Evolutionary conservation across 2,329 filamentous ascomycete species (phyloP).

Genomic region (Fusarium nodosum): DNA sequence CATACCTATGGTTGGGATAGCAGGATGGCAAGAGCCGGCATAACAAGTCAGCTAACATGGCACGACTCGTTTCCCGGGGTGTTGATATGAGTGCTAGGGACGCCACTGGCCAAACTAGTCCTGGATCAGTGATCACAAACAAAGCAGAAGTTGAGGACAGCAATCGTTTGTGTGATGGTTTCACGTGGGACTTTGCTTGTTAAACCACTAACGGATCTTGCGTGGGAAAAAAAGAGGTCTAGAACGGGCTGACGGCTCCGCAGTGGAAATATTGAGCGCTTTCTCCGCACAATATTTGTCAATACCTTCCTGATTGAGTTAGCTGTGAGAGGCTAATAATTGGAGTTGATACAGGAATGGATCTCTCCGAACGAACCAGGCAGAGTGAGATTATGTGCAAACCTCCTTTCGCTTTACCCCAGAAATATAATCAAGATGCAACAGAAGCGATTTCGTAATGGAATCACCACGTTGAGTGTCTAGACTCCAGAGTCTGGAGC

Average conservation of each 20-base stretch:
- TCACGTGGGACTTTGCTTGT: conserved; percentile 23
- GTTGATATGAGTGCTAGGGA: conserved; percentile 30
- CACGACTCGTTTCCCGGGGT: conserved; percentile 27
- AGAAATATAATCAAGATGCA: conserved; percentile 31
- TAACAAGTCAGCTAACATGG: conserved; percentile 18
- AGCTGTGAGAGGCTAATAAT: conserved; percentile 39
- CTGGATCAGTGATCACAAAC: conserved; percentile 5
- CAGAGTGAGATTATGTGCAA: conserved; percentile 29
- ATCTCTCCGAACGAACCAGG: conserved; percentile 30
- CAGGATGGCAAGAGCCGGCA: conserved; percentile 35
- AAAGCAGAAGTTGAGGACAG: conserved; percentile 13
- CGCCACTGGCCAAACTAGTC: conserved; percentile 32
- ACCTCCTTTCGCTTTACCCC: conserved; percentile 28
- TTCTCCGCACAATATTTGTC: conserved; percentile 39
- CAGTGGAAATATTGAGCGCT: conserved; percentile 32
- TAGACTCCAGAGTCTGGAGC: conserved; percentile 39
- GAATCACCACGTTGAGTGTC: conserved; percentile 30
- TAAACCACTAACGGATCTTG: conserved; percentile 10
- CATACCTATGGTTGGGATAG: conserved; percentile 3
- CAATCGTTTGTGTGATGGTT: conserved; percentile 27
- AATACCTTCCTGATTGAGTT: conserved; percentile 36
- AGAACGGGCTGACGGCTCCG: conserved; percentile 38
- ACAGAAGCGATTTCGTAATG: conserved; percentile 44
- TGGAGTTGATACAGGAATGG: conserved; percentile 37
- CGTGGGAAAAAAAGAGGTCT: conserved; percentile 31